Conservation (phyloP, 108 stramenopile genomes). For the Fistulifera pelliculosa region DNA sequence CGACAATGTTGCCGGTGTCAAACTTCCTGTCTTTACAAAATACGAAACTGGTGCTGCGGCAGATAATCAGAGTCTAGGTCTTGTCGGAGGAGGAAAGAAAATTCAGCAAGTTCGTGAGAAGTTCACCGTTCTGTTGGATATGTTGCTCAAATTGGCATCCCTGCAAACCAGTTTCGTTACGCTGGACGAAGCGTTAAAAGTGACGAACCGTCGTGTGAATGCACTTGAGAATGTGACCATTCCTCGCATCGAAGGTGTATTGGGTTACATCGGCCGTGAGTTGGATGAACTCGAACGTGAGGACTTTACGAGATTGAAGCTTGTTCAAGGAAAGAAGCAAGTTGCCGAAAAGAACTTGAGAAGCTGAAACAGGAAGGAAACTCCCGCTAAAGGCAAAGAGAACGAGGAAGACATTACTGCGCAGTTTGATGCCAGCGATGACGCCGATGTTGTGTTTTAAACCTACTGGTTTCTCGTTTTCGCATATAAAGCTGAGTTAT, state of each 20-base stretch:
- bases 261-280: slow-evolving; percentile 91
- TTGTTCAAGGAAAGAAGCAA: slow-evolving; percentile 86
- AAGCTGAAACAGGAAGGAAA: slow-evolving; percentile 23
- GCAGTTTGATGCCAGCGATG: slow-evolving; percentile 67
- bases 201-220: slow-evolving; percentile 97
- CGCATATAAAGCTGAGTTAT: too few species aligned
- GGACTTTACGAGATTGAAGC: slow-evolving; percentile 97
- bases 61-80: slow-evolving; percentile 84
- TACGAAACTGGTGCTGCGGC: slow-evolving; percentile 88
- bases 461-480: too few species aligned
- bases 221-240: slow-evolving; percentile 98
- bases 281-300: slow-evolving; percentile 98
- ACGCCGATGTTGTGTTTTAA: slow-evolving; percentile 87
- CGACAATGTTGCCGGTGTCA: slow-evolving; percentile 97
- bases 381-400: slow-evolving; percentile 20
- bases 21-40: slow-evolving; percentile 94
- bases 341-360: slow-evolving; percentile 22
- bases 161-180: slow-evolving; percentile 96
- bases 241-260: slow-evolving; percentile 88
- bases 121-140: slow-evolving; percentile 77
- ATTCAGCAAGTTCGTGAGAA: slow-evolving; percentile 86
- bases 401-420: slow-evolving; percentile 71
- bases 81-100: slow-evolving; percentile 94
- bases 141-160: slow-evolving; percentile 92
- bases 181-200: slow-evolving; percentile 96